Evolutionary conservation across 768 basidiomycete species (phyloP).

Genomic region (Hygrocybe punicea): DNA sequence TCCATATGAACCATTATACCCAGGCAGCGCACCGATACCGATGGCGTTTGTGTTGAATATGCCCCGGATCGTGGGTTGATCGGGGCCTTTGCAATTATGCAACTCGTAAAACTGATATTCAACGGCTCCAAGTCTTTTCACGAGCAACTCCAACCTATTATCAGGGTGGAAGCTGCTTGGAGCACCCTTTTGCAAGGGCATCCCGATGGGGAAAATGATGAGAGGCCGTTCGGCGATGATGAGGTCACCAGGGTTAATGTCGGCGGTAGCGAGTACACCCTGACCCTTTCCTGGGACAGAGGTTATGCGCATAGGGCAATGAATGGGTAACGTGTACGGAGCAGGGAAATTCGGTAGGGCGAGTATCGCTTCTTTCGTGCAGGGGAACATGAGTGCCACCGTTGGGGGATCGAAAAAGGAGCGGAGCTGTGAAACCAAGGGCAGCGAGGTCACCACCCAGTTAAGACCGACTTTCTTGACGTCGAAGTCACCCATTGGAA

Average conservation of each 20-base stretch:
- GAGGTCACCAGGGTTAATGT: not conserved
- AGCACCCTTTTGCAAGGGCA: not conserved
- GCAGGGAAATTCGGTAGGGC: slow-evolving; percentile 10
- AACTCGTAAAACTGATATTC: not conserved
- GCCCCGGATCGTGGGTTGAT: slow-evolving; percentile 1
- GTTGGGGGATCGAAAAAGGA: not conserved
- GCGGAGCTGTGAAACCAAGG: too few species aligned
- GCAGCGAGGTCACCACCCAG: too few species aligned
- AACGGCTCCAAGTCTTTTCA: too few species aligned
- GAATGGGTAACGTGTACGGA: not conserved
- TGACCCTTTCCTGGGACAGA: too few species aligned
- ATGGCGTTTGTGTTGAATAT: slow-evolving; percentile 14
- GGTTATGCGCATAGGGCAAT: too few species aligned
- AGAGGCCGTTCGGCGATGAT: slow-evolving; percentile 7
- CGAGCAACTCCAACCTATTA: too few species aligned
- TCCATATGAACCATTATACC: slow-evolving; percentile 7
- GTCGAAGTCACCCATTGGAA: too few species aligned
- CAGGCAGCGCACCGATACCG: slow-evolving; percentile 13
- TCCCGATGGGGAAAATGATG: slow-evolving; percentile 4
- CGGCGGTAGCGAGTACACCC: not conserved
- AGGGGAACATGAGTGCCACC: not conserved
- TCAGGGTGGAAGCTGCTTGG: not conserved
- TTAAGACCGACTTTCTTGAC: too few species aligned
- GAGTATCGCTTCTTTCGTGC: not conserved
- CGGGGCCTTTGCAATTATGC: slow-evolving; percentile 13